A percentile compares a stretch with the other conserved stretches of the same genome.
Evolutionary conservation across 1,139 yeast species (phyloP).

Genomic region (Arxiozyma telluris): DNA sequence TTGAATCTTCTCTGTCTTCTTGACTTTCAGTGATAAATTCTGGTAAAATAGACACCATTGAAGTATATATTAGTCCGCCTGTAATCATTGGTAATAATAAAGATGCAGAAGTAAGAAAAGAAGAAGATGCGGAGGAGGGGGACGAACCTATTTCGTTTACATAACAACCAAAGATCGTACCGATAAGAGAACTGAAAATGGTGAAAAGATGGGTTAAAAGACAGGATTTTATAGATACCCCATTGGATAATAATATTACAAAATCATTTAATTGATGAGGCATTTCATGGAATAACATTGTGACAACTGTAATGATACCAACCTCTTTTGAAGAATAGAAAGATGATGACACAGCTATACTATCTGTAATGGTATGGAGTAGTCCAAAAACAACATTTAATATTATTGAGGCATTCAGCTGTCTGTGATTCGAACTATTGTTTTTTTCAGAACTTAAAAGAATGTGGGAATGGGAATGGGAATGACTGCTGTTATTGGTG

Average conservation of each 20-base stretch:
- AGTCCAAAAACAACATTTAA: slow-evolving; percentile 57
- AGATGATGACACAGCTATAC: slow-evolving; percentile 58
- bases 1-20: slow-evolving; percentile 14
- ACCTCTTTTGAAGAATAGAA: slow-evolving; percentile 47
- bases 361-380: slow-evolving; percentile 63
- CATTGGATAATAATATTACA: slow-evolving; percentile 56
- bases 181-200: slow-evolving; percentile 52
- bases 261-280: slow-evolving; percentile 73
- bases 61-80: slow-evolving; percentile 61
- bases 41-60: slow-evolving; percentile 58
- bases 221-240: slow-evolving; percentile 53
- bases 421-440: slow-evolving; percentile 6
- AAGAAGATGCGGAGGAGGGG: background rate
- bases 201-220: slow-evolving; percentile 55
- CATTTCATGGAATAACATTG: slow-evolving; percentile 61
- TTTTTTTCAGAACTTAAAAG: slow-evolving; percentile 9
- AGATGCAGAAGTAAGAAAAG: background rate
- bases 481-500: slow-evolving; percentile 33
- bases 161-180: slow-evolving; percentile 52
- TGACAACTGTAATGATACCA: slow-evolving; percentile 57
- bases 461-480: slow-evolving; percentile 33
- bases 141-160: slow-evolving; percentile 22
- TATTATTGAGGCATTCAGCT: slow-evolving; percentile 45
- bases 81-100: slow-evolving; percentile 59
- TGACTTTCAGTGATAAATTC: slow-evolving; percentile 28